These are phyloP conservation scores for Monosporozyma yasuniensis DNA, from an alignment of 805 yeast species.

Conservation along the genomic window DNA sequence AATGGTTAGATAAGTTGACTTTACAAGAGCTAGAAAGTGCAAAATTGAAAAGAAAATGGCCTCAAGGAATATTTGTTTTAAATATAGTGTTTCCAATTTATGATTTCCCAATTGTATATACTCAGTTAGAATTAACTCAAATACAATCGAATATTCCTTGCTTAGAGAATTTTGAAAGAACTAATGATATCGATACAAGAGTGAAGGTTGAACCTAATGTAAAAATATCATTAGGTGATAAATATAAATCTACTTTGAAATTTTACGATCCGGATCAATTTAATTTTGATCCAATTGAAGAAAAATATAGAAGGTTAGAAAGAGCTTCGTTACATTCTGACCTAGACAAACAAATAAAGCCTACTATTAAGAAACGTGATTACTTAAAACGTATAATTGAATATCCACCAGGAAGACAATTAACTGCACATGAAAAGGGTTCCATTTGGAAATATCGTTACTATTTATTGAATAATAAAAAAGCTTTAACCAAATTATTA, in stretches of 20 bases:
- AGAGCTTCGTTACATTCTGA: slow-evolving; percentile 72
- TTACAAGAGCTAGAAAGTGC: slow-evolving; percentile 39
- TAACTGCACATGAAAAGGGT: slow-evolving; percentile 76
- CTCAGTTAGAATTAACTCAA: slow-evolving; percentile 41
- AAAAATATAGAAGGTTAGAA: slow-evolving; percentile 74
- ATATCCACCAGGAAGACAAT: slow-evolving; percentile 76
- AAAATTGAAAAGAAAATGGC: slow-evolving; percentile 13
- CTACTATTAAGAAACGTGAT: slow-evolving; percentile 74
- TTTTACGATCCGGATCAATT: slow-evolving; percentile 65
- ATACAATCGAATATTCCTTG: slow-evolving; percentile 29
- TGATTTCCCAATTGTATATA: slow-evolving; percentile 63
- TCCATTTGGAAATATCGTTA: slow-evolving; percentile 87
- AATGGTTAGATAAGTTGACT: slow-evolving; percentile 70
- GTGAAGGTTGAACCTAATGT: slow-evolving; percentile 27
- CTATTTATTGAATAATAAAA: slow-evolving; percentile 59
- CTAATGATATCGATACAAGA: slow-evolving; percentile 13
- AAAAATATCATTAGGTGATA: slow-evolving; percentile 21
- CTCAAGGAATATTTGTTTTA: slow-evolving; percentile 30
- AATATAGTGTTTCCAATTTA: slow-evolving; percentile 54
- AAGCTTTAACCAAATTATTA: slow-evolving; percentile 68
- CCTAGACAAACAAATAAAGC: slow-evolving; percentile 77
- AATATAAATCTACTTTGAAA: slow-evolving; percentile 27
- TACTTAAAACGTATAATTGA: slow-evolving; percentile 58
- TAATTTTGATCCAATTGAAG: slow-evolving; percentile 74
- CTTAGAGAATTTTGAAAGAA: slow-evolving; percentile 40